Evolutionary conservation across 352 stramenopile genomes (phyloP).

Genomic region (Thraustotheca clavata): DNA sequence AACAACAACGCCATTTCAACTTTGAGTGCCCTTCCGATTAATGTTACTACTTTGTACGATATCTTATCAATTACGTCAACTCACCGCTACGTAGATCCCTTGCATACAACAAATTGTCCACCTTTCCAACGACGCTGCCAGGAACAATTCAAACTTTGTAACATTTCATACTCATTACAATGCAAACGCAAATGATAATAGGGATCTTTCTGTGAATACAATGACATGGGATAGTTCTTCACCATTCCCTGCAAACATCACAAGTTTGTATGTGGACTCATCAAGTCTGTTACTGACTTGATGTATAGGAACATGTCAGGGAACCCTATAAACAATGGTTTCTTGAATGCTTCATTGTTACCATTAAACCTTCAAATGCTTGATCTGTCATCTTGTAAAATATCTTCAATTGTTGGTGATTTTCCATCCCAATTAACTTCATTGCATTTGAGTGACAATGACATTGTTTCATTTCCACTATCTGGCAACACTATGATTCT

Average conservation of each 20-base stretch:
- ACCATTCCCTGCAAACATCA: background rate
- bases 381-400: background rate
- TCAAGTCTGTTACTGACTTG: background rate
- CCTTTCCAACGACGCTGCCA: background rate
- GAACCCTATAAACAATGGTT: background rate
- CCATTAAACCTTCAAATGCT: background rate
- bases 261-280: background rate
- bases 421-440: background rate
- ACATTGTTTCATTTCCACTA: background rate
- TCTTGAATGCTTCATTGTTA: slow-evolving; percentile 2
- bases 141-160: background rate
- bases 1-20: background rate
- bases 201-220: background rate
- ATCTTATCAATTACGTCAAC: background rate
- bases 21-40: background rate
- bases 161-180: background rate
- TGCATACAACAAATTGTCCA: background rate
- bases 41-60: background rate
- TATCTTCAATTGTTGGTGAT: background rate
- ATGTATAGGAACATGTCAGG: slow-evolving; percentile 8
- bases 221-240: background rate
- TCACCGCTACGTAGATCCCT: background rate
- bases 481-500: background rate
- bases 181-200: no score
- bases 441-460: background rate